Evolutionary conservation across 768 basidiomycete genomes (phyloP).

Genomic region (Podaxis sp.): DNA sequence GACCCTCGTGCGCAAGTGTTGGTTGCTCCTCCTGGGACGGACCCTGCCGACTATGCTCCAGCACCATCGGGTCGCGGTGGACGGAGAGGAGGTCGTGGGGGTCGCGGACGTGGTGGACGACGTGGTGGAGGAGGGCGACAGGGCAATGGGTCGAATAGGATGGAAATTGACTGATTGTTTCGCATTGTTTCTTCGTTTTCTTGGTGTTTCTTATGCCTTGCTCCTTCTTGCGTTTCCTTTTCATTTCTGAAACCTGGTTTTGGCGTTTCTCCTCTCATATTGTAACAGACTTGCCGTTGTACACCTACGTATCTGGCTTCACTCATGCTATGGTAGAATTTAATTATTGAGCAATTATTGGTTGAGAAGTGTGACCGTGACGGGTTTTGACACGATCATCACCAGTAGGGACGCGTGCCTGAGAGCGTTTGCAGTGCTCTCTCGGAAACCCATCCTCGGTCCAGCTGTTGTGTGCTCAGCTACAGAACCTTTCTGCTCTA

Average conservation of each 20-base stretch:
- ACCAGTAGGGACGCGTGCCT: neutral
- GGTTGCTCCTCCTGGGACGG: constrained; percentile 62
- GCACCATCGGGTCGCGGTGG: constrained; percentile 23
- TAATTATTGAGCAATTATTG: neutral
- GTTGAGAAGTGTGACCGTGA: constrained; percentile 7
- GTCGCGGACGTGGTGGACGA: constrained; percentile 38
- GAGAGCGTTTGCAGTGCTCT: neutral
- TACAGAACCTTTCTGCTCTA: neutral
- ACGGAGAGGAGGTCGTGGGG: constrained; percentile 37
- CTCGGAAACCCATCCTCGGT: neutral
- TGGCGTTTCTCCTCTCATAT: neutral
- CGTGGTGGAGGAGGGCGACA: constrained; percentile 33
- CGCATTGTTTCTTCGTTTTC: neutral
- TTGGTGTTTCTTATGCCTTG: constrained; percentile 2
- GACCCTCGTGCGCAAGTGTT: constrained; percentile 70
- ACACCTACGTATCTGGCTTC: constrained; percentile 1
- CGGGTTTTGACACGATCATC: neutral
- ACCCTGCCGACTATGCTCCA: constrained; percentile 52
- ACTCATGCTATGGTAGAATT: neutral
- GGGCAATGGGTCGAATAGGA: constrained; percentile 38
- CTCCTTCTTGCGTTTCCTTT: neutral
- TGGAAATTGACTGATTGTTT: constrained; percentile 52
- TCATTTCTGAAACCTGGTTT: constrained; percentile 3
- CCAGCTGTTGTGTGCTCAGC: neutral
- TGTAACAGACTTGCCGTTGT: constrained; percentile 6